phyloP scores from a whole-genome alignment of 345 rosid genomes.

The Lumnitzera racemosa region DNA sequence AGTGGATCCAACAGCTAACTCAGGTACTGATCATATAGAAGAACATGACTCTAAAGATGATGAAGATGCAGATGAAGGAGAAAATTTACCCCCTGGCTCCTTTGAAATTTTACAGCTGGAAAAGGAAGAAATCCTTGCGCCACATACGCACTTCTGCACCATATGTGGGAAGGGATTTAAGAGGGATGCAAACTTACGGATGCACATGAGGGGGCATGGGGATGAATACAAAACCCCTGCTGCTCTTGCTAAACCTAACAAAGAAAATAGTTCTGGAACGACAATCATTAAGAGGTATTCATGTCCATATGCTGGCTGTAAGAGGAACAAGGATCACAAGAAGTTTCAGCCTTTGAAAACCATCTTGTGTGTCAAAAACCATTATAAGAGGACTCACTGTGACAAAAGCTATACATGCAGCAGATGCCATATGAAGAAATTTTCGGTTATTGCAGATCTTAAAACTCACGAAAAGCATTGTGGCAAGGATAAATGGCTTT shows the following conservation, averaged over 20 bases:
- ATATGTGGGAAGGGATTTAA: slow-evolving; percentile 99
- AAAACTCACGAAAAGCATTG: slow-evolving; percentile 99
- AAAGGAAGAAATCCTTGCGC: slow-evolving; percentile 97
- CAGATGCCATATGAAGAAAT: slow-evolving; percentile 89
- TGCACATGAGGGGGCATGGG: slow-evolving; percentile 99
- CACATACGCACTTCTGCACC: slow-evolving; percentile 90
- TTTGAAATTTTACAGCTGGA: slow-evolving; percentile 88
- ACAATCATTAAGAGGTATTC: slow-evolving; percentile 80
- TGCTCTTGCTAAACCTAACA: slow-evolving; percentile 86
- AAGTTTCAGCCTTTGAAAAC: slow-evolving; percentile 96
- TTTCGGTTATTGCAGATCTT: slow-evolving; percentile 90
- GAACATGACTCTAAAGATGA: slow-evolving; percentile 84
- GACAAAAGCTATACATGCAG: slow-evolving; percentile 90
- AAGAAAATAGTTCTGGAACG: slow-evolving; percentile 59
- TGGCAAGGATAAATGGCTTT: slow-evolving; percentile 94
- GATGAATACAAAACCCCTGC: slow-evolving; percentile 94
- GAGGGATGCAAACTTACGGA: slow-evolving; percentile 89
- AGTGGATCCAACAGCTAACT: slow-evolving; percentile 20
- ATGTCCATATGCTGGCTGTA: slow-evolving; percentile 89
- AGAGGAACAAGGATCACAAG: slow-evolving; percentile 93
- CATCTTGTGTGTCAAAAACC: slow-evolving; percentile 87
- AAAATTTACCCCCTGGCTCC: slow-evolving; percentile 87
- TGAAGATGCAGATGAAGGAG: slow-evolving; percentile 91
- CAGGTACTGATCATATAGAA: slow-evolving; percentile 35
- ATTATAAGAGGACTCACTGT: slow-evolving; percentile 93